phyloP scores from a whole-genome alignment of 805 yeast genomes.

The Deakozyma indianensis region DNA sequence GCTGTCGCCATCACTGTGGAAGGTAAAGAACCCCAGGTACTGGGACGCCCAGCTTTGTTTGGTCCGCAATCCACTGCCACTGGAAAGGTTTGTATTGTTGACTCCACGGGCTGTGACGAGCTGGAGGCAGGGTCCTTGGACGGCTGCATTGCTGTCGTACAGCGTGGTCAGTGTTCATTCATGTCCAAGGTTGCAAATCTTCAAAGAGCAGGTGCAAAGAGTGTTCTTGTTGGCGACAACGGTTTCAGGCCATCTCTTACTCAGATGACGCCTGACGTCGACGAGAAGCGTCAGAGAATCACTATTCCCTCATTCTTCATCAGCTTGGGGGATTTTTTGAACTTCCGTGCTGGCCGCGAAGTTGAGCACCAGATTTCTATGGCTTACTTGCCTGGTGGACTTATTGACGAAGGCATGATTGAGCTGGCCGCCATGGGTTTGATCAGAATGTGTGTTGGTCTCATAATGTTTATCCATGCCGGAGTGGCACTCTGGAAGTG shows the following conservation, averaged over 20 bases:
- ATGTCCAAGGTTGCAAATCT: background rate
- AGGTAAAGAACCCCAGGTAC: too few relatives aligned
- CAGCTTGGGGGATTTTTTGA: too few relatives aligned
- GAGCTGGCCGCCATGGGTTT: background rate
- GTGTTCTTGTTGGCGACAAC: background rate
- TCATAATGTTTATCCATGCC: too few relatives aligned
- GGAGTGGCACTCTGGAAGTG: too few relatives aligned
- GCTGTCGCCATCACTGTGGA: too few relatives aligned
- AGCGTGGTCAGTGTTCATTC: background rate
- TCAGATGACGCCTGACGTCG: background rate
- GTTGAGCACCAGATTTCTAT: background rate
- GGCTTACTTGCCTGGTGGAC: background rate
- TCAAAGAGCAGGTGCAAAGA: background rate
- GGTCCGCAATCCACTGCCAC: too few relatives aligned
- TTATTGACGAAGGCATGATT: background rate
- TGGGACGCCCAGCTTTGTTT: background rate
- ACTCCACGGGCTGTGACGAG: too few relatives aligned
- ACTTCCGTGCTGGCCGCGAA: too few relatives aligned
- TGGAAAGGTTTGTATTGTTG: too few relatives aligned
- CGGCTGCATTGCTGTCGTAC: background rate
- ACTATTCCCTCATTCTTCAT: background rate
- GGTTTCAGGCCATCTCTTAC: background rate
- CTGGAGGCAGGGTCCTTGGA: too few relatives aligned
- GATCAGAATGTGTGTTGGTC: background rate
- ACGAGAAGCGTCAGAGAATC: background rate